Evolutionary conservation across 129 eudicot genomes (phyloP), one percentile per base, ranked within the genome.

Genomic region (Centella asiatica): DNA sequence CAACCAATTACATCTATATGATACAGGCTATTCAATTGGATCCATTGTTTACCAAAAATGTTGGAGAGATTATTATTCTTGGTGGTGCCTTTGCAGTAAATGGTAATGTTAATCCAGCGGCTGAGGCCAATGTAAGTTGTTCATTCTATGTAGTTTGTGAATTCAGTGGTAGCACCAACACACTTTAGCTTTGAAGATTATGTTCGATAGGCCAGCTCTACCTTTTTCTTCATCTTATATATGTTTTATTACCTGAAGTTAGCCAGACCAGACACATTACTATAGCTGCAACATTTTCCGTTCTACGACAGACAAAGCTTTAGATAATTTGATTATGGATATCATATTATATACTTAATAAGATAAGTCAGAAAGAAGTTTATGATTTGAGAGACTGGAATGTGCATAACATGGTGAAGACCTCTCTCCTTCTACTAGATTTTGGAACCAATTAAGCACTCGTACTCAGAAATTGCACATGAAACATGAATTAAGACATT

Each of bases 81-180:
- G 99, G 99, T 68, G 99, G 99, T 37, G 88, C 96, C 68, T 93
- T 93, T 80, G 77, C 95, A 57, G 99, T 93, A 56, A 93, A 93
- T 25, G 96, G 96, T 57, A 87, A 85, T 70, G 96, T 88, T 34
- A 93, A 93, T 76, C 95, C 99, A 15, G 99, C 99, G 24, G 74
- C 95, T 42, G 99, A 93, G 71, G 96, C 99, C 57, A 93, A 93
- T 85, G 99, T 85, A 60, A 87, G 89, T 72, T 54, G 34, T 69
- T 69, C 62, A 33, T 33, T 61, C 64, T 32, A 29, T 18, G 0
- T 14, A 58, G 45, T 34, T 20, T 27, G 63, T 34, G 27, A 44
- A 11, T 11, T 12, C 19, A 44, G 20, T 44, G 19, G 48, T 17
- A 44, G 19, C 20, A 15, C 48, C 48, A 15, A 13, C 48, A 44